These are phyloP conservation scores for Ascoidea rubescens DNA, from an alignment of 805 yeast species.

Conservation along the genomic window DNA sequence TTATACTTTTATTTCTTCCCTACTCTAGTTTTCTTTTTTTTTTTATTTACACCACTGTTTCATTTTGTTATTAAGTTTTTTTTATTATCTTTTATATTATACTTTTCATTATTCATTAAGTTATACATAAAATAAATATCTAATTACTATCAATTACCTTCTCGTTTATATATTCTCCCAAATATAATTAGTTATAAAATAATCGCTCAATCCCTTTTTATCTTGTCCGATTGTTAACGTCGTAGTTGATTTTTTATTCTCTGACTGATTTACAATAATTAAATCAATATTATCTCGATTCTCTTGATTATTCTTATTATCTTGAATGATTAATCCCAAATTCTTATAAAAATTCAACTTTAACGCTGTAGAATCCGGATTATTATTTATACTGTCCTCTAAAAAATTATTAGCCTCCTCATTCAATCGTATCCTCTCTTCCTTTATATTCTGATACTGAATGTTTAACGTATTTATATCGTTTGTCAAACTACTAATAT, in stretches of 20 bases:
- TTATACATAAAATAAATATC: too few species aligned
- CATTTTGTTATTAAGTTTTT: too few species aligned
- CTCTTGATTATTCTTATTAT: conserved; percentile 14
- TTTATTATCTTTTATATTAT: too few species aligned
- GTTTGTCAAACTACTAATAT: conserved; percentile 33
- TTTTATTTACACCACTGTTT: too few species aligned
- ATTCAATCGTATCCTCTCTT: conserved; percentile 22
- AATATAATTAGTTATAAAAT: conserved; percentile 57
- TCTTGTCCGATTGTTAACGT: conserved; percentile 7
- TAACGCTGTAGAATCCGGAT: conserved; percentile 31
- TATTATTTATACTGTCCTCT: conserved; percentile 20
- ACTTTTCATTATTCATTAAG: too few species aligned
- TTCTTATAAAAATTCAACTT: conserved; percentile 47
- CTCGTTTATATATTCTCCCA: conserved; percentile 47
- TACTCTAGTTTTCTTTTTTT: too few species aligned
- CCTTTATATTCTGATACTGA: conserved; percentile 23
- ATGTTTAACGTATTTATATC: conserved; percentile 26
- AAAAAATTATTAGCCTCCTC: conserved; percentile 15
- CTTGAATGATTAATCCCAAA: conserved; percentile 40
- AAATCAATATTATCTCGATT: conserved; percentile 23
- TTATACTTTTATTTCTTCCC: too few species aligned
- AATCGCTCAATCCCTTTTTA: conserved; percentile 41
- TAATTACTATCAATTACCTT: too few species aligned
- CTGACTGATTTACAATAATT: conserved; percentile 7
- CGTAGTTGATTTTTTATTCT: conserved; percentile 4